A percentile compares a stretch with the other conserved stretches of the same genome.
phyloP scores from a whole-genome alignment of 192 early-diverging fungal species.

The Thoreauomyces humboldtii region DNA sequence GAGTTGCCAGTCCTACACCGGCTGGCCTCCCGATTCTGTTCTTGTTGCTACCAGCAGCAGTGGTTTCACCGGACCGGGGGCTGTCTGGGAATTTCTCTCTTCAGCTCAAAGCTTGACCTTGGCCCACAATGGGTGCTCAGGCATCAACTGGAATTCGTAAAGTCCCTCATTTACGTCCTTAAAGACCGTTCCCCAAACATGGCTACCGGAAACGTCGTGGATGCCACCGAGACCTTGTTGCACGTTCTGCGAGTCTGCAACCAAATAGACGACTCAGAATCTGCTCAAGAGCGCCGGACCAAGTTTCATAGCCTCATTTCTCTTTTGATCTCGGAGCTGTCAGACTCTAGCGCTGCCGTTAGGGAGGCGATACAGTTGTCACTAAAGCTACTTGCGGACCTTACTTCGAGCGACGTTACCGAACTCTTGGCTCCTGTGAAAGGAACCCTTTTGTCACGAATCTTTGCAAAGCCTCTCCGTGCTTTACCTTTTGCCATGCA shows the following conservation, averaged over 20 bases:
- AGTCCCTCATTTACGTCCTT: slow-evolving; percentile 87
- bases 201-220: slow-evolving; percentile 68
- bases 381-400: slow-evolving; percentile 74
- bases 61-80: slow-evolving; percentile 87
- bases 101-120: slow-evolving; percentile 78
- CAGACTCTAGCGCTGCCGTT: slow-evolving; percentile 84
- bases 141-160: slow-evolving; percentile 91
- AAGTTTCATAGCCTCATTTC: slow-evolving; percentile 79
- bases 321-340: slow-evolving; percentile 84
- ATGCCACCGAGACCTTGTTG: slow-evolving; percentile 67
- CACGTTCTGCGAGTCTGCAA: slow-evolving; percentile 73
- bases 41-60: slow-evolving; percentile 87
- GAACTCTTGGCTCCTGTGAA: slow-evolving; percentile 79
- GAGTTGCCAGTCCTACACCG: slow-evolving; percentile 72
- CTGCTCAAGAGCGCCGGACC: slow-evolving; percentile 13
- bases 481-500: slow-evolving; percentile 95
- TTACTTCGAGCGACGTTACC: slow-evolving; percentile 77
- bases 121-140: slow-evolving; percentile 90
- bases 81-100: slow-evolving; percentile 81
- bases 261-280: slow-evolving; percentile 8
- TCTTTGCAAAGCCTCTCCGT: slow-evolving; percentile 95
- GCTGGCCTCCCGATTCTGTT: slow-evolving; percentile 82
- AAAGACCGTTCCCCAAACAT: slow-evolving; percentile 86
- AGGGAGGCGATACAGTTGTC: slow-evolving; percentile 84
- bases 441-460: slow-evolving; percentile 83